These are phyloP conservation scores for Panaeolus papilionaceus DNA, from an alignment of 768 basidiomycete genomes.

Conservation along the genomic window DNA sequence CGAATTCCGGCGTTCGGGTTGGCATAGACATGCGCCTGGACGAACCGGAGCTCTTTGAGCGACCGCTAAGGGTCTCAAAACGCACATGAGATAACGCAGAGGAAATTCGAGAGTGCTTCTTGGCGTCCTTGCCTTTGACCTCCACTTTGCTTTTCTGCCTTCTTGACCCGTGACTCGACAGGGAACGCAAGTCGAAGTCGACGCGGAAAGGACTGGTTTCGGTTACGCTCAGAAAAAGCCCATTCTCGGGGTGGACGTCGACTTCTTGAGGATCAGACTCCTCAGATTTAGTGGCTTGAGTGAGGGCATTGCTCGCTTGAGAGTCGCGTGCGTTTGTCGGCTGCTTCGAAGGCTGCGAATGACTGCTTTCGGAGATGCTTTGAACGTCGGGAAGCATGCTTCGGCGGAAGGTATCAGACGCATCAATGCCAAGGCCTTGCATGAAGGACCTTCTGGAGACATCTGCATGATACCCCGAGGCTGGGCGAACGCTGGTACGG, in stretches of 20 bases:
- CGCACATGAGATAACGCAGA: slow-evolving; percentile 7
- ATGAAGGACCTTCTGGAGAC: neutral
- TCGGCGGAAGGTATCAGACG: neutral
- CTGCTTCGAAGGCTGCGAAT: neutral
- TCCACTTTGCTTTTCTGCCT: neutral
- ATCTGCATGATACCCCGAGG: neutral
- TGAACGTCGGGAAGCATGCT: slow-evolving; percentile 4
- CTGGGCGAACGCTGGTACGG: slow-evolving; percentile 36
- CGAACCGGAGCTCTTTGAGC: neutral
- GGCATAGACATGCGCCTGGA: slow-evolving; percentile 10
- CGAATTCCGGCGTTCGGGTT: slow-evolving; percentile 23
- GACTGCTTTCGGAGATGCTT: neutral
- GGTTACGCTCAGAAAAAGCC: slow-evolving; percentile 40
- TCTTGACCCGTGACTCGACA: neutral
- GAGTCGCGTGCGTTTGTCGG: neutral
- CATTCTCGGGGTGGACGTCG: slow-evolving; percentile 21
- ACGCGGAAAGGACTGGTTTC: slow-evolving; percentile 54
- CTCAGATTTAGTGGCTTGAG: slow-evolving; percentile 13
- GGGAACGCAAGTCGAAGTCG: slow-evolving; percentile 38
- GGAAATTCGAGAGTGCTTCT: neutral
- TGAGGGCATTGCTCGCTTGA: slow-evolving; percentile 18
- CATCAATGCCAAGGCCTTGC: neutral
- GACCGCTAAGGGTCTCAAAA: neutral
- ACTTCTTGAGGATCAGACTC: slow-evolving; percentile 19
- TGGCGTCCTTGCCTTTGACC: neutral